Conservation (phyloP, 2,329 filamentous ascomycete genomes). For the Beauveria sp. region DNA sequence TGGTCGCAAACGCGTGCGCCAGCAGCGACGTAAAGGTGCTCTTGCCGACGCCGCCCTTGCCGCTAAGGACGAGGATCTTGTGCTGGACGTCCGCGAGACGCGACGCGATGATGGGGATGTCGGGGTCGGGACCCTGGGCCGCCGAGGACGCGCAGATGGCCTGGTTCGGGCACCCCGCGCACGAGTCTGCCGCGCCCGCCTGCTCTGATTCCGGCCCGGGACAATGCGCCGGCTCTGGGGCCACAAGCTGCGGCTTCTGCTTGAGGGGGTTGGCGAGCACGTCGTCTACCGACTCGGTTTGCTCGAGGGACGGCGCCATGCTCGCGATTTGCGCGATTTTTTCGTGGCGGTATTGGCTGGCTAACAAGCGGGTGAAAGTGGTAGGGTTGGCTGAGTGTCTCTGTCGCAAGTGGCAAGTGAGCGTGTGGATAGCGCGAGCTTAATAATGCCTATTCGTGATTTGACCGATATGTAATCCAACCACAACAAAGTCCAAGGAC, state of each 20-base stretch:
- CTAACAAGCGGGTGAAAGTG: neutral
- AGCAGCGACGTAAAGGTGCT: slow-evolving; percentile 87
- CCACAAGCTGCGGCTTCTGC: slow-evolving; percentile 74
- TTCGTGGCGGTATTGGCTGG: neutral
- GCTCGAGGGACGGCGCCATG: slow-evolving; percentile 80
- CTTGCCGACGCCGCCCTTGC: slow-evolving; percentile 96
- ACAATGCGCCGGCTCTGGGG: slow-evolving; percentile 94
- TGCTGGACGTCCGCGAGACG: slow-evolving; percentile 77
- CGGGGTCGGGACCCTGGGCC: slow-evolving; percentile 91
- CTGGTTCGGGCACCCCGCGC: slow-evolving; percentile 93
- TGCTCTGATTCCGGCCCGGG: slow-evolving; percentile 77
- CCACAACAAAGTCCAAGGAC: neutral
- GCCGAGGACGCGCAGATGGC: slow-evolving; percentile 79
- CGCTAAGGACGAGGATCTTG: slow-evolving; percentile 87
- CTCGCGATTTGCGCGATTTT: slow-evolving; percentile 9
- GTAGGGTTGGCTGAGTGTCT: neutral
- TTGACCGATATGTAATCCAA: neutral
- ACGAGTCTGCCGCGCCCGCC: slow-evolving; percentile 69
- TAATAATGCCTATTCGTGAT: slow-evolving; percentile 15
- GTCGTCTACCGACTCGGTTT: slow-evolving; percentile 56
- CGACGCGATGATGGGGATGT: slow-evolving; percentile 80
- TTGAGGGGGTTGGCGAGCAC: slow-evolving; percentile 71
- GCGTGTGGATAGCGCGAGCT: slow-evolving; percentile 13
- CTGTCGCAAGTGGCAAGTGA: slow-evolving; percentile 2
- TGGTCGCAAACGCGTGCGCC: slow-evolving; percentile 79